These are phyloP conservation scores for Pseudozyma pruni DNA, from an alignment of 1,284 basidiomycete genomes.

Conservation along the genomic window DNA sequence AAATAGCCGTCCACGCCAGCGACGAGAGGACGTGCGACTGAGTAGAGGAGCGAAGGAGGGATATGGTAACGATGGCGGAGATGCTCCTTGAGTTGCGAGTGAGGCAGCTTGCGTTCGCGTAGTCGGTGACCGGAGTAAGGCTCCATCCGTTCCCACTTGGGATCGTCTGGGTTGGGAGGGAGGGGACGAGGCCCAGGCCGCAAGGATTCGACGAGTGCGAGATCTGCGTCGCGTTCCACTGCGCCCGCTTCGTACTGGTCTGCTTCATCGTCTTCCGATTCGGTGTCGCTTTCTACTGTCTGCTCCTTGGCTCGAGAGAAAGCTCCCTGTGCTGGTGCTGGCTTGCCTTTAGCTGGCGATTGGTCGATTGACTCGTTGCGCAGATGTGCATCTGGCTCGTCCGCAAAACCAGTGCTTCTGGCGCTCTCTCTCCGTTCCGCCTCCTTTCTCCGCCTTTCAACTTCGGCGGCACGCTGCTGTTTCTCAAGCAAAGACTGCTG, in stretches of 20 bases:
- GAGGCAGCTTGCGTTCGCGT: constrained; percentile 79
- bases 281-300: not conserved
- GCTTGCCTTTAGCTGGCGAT: not conserved
- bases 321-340: constrained; percentile 3
- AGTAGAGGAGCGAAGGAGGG: constrained; percentile 87
- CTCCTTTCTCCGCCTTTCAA: constrained; percentile 15
- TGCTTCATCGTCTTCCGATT: constrained; percentile 2
- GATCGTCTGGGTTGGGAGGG: constrained; percentile 33
- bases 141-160: constrained; percentile 42
- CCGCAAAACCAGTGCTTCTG: constrained; percentile 25
- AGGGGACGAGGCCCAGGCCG: constrained; percentile 27
- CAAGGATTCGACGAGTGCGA: constrained; percentile 29
- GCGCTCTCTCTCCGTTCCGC: constrained; percentile 19
- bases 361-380: not conserved
- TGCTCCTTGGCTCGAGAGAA: constrained; percentile 22
- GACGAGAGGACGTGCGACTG: constrained; percentile 65
- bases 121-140: constrained; percentile 70
- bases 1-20: not conserved
- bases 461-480: constrained; percentile 18
- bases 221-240: constrained; percentile 17
- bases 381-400: not conserved
- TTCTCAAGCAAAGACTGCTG: constrained; percentile 43
- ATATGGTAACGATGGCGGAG: constrained; percentile 85
- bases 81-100: constrained; percentile 83
- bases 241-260: not conserved